phyloP scores from a whole-genome alignment of 768 basidiomycete genomes.

The Vararia minispora region DNA sequence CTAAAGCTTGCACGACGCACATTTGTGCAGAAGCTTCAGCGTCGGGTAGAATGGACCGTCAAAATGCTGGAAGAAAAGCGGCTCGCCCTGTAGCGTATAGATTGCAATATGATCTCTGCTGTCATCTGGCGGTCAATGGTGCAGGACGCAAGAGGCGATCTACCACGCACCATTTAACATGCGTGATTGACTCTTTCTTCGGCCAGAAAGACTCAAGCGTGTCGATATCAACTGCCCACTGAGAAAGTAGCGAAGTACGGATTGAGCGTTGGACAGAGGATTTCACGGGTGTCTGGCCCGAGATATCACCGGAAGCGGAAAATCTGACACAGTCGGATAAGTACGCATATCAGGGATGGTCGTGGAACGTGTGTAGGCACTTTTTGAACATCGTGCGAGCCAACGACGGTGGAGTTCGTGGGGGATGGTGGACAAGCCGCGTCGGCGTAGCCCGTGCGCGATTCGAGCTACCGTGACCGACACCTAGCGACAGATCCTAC shows the following conservation, averaged over 20 bases:
- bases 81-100: conserved; percentile 78
- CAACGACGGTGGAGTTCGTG: no score
- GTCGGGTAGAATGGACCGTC: conserved; percentile 91
- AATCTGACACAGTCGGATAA: conserved; percentile 34
- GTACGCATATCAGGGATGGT: neutral
- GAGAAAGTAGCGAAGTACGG: conserved; percentile 65
- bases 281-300: conserved; percentile 86
- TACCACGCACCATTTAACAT: conserved; percentile 81
- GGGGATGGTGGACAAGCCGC: no score
- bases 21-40: conserved; percentile 82
- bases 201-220: conserved; percentile 91
- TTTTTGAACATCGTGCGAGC: conserved; percentile 65
- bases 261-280: conserved; percentile 88
- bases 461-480: no score
- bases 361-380: conserved; percentile 24
- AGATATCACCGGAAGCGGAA: conserved; percentile 65
- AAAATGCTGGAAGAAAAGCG: conserved; percentile 92
- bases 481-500: no score
- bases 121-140: conserved; percentile 18
- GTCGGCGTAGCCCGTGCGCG: no score
- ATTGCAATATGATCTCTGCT: conserved; percentile 96
- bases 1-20: conserved; percentile 28
- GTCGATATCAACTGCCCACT: conserved; percentile 74
- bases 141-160: conserved; percentile 1
- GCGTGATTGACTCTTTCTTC: conserved; percentile 91